Evolutionary conservation across 129 eudicot genomes (phyloP), one percentile per base, ranked within the genome.

Genomic region (Artemisia argyi): DNA sequence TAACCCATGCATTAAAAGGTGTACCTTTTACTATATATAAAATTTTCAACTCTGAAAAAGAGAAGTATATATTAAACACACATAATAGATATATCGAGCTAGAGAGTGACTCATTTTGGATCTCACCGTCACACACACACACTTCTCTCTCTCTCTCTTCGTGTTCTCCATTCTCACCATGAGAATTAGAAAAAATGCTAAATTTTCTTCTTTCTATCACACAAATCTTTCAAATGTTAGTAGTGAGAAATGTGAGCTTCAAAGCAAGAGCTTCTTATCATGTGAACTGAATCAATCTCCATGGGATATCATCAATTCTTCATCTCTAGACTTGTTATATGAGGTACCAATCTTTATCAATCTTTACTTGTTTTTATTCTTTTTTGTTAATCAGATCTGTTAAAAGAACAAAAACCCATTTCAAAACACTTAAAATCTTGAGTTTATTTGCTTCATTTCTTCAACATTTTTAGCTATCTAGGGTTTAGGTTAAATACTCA

Each of bases 221-320:
- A 20, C 58, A 67, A 67, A 67, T 49, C n/a, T 65, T 17, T 16
- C n/a, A 65, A 65, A 5, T 9, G 70, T 4, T 5, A 30, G 26
- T 22, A 54, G 48, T 65, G 70, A 65, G 42, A 35, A 35, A 67
- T 49, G 39, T 6, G 24, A 65, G 44, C 66, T 65, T 44, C 72
- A 77, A 32, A 44, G 71, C 47, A 44, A 76, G 42, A 78, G 66
- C 51, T 46, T 78, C 42, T 35, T 35, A 35, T 6, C 42, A 18
- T 83, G 92, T 15, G 86, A 83, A 72, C 86, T 86, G 26, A 86
- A 86, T 64, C 92, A 84, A 49, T 83, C 88, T 26, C 88, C 86
- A 53, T 86, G 92, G 92, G 92, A 86, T 82, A 83, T 81, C 44
- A 69, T 79, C 61, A 69, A 65, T 26, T 81, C 76, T 66, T 60